Percentiles rank a stretch among this genome's conserved stretches.
Conservation (phyloP, 2,329 filamentous ascomycete genomes). For the Fusarium globosum region DNA sequence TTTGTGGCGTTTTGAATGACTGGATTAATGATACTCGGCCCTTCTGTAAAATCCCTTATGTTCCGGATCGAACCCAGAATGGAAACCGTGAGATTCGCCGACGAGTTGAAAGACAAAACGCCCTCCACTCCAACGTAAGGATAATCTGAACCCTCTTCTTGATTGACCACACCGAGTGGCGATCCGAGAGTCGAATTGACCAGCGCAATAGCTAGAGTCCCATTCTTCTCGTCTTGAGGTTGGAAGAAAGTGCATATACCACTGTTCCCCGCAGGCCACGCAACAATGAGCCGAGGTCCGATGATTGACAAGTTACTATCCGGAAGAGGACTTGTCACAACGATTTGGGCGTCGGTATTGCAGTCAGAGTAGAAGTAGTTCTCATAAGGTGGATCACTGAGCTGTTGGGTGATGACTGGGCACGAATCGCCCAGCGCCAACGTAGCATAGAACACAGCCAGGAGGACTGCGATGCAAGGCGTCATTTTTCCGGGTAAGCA, state of each 20-base stretch:
- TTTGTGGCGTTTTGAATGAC: constrained; percentile 66
- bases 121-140: constrained; percentile 65
- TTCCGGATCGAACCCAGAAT: constrained; percentile 72
- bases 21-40: constrained; percentile 61
- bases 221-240: constrained; percentile 64
- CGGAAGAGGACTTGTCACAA: constrained; percentile 67
- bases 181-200: constrained; percentile 60
- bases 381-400: constrained; percentile 68
- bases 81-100: constrained; percentile 64
- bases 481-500: neutral
- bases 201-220: constrained; percentile 63
- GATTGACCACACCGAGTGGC: constrained; percentile 60
- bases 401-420: constrained; percentile 29
- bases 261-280: constrained; percentile 75
- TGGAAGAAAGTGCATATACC: constrained; percentile 68
- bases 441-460: neutral
- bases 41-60: constrained; percentile 72
- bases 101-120: constrained; percentile 66
- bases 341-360: constrained; percentile 67
- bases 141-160: constrained; percentile 43
- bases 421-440: constrained; percentile 1
- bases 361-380: constrained; percentile 76
- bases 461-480: neutral
- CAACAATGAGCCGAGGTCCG: constrained; percentile 67
- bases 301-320: constrained; percentile 66